Evolutionary conservation across 352 stramenopile genomes (phyloP).

Genomic region (Pythium grandisporangium): DNA sequence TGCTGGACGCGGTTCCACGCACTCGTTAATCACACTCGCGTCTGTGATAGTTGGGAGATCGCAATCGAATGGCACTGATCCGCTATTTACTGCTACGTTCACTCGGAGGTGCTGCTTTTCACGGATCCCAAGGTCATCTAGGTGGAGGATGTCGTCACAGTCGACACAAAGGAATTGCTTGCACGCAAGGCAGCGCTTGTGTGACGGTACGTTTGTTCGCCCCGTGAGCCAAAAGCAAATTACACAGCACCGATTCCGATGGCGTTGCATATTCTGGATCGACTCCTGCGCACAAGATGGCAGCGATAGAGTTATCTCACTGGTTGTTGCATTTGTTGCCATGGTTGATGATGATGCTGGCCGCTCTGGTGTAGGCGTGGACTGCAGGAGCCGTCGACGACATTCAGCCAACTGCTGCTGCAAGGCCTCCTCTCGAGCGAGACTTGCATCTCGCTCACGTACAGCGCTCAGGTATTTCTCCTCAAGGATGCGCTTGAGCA

Average conservation of each 20-base stretch:
- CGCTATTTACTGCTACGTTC: too few relatives aligned
- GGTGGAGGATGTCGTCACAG: conserved; percentile 41
- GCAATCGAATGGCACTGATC: too few relatives aligned
- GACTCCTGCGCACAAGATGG: too few relatives aligned
- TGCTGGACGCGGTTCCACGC: too few relatives aligned
- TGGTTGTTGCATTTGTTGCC: too few relatives aligned
- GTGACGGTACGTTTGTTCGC: not conserved
- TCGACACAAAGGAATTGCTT: conserved; percentile 24
- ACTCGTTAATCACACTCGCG: too few relatives aligned
- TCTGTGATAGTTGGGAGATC: too few relatives aligned
- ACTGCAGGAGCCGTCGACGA: conserved; percentile 8
- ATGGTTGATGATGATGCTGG: too few relatives aligned
- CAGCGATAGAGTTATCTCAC: too few relatives aligned
- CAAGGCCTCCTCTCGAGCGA: conserved; percentile 20
- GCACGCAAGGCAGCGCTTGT: conserved; percentile 40
- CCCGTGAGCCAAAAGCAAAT: not conserved
- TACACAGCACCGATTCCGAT: not conserved
- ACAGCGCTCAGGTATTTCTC: conserved; percentile 32
- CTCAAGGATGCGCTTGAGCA: conserved; percentile 25
- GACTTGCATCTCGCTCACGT: conserved; percentile 27
- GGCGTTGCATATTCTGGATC: too few relatives aligned
- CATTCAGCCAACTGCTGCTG: conserved; percentile 19
- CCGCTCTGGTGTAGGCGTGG: not conserved
- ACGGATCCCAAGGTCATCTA: conserved; percentile 53
- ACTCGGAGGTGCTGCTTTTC: conserved; percentile 40